Percentiles rank a stretch among this genome's conserved stretches.
phyloP scores from a whole-genome alignment of 2,329 filamentous ascomycete species.

The Penicillium sp. region DNA sequence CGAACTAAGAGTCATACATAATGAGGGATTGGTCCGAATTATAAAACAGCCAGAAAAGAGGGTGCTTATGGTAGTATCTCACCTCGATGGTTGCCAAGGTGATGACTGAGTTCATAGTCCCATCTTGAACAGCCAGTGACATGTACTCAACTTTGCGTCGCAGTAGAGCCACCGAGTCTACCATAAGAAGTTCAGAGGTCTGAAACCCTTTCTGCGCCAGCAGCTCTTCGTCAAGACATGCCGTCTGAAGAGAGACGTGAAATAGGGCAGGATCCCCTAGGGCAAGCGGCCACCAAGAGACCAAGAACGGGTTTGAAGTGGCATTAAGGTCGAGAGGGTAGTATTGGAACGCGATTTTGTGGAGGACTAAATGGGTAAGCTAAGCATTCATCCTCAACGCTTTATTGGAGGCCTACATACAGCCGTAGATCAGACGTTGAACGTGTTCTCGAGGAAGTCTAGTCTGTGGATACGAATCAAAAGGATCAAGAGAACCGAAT shows the following conservation, averaged over 20 bases:
- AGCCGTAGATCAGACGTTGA: conserved; percentile 56
- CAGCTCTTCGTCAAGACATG: conserved; percentile 55
- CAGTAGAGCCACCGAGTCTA: conserved; percentile 54
- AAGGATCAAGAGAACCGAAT: conserved; percentile 50
- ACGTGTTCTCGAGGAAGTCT: conserved; percentile 51
- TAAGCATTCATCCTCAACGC: background rate
- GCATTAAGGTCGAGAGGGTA: conserved; percentile 55
- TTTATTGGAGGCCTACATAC: conserved; percentile 36
- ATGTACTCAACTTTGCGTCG: conserved; percentile 49
- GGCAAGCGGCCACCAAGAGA: conserved; percentile 60
- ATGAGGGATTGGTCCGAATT: conserved; percentile 3
- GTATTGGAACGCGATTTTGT: conserved; percentile 59
- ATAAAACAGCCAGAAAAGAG: background rate
- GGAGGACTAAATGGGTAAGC: conserved; percentile 46
- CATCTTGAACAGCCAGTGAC: conserved; percentile 51
- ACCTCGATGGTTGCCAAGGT: conserved; percentile 59
- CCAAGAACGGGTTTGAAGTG: conserved; percentile 56
- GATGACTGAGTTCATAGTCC: conserved; percentile 56
- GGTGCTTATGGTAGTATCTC: conserved; percentile 14
- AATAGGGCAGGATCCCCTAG: conserved; percentile 56
- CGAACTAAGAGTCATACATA: conserved; percentile 37
- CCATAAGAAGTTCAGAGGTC: conserved; percentile 56
- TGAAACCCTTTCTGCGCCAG: conserved; percentile 52
- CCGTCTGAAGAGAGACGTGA: conserved; percentile 59
- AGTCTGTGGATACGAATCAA: conserved; percentile 56